These are phyloP conservation scores for Juglanconis oblonga DNA, from an alignment of 2,329 filamentous ascomycete species.

Conservation along the genomic window DNA sequence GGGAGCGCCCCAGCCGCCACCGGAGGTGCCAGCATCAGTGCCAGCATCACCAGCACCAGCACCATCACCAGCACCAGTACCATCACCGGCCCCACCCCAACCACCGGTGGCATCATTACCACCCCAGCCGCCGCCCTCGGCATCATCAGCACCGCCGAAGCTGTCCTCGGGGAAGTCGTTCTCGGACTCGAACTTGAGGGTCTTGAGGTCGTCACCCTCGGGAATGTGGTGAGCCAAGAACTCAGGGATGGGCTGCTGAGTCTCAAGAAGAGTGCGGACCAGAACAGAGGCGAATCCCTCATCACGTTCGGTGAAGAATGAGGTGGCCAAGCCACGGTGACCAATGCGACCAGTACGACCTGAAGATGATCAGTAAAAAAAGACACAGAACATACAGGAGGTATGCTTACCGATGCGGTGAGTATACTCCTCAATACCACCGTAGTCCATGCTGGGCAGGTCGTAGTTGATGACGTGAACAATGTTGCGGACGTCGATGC, in stretches of 20 bases:
- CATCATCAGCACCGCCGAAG: too few relatives aligned
- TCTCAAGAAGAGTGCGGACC: slow-evolving; percentile 79
- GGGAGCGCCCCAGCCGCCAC: slow-evolving; percentile 3
- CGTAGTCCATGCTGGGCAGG: slow-evolving; percentile 68
- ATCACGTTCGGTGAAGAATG: slow-evolving; percentile 81
- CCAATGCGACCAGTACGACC: slow-evolving; percentile 93
- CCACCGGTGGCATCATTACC: slow-evolving; percentile 21
- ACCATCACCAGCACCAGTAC: slow-evolving; percentile 22
- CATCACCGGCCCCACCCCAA: slow-evolving; percentile 26
- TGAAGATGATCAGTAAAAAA: slow-evolving; percentile 30
- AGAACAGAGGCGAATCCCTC: slow-evolving; percentile 70
- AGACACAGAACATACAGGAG: neutral
- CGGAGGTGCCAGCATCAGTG: slow-evolving; percentile 17
- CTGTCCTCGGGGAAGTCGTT: slow-evolving; percentile 18
- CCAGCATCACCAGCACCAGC: slow-evolving; percentile 23
- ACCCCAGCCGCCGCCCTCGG: slow-evolving; percentile 6
- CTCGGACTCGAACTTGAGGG: slow-evolving; percentile 55
- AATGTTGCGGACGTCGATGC: slow-evolving; percentile 83
- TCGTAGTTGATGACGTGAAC: slow-evolving; percentile 94
- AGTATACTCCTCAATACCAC: slow-evolving; percentile 90
- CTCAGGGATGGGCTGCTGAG: slow-evolving; percentile 73
- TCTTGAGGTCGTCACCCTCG: slow-evolving; percentile 44
- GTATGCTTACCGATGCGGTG: slow-evolving; percentile 78
- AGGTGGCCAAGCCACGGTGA: slow-evolving; percentile 79
- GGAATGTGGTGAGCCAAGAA: slow-evolving; percentile 70